A percentile compares a stretch with the other conserved stretches of the same genome.
Evolutionary conservation across 352 stramenopile genomes (phyloP).

Genomic region (Phytophthora vignae): DNA sequence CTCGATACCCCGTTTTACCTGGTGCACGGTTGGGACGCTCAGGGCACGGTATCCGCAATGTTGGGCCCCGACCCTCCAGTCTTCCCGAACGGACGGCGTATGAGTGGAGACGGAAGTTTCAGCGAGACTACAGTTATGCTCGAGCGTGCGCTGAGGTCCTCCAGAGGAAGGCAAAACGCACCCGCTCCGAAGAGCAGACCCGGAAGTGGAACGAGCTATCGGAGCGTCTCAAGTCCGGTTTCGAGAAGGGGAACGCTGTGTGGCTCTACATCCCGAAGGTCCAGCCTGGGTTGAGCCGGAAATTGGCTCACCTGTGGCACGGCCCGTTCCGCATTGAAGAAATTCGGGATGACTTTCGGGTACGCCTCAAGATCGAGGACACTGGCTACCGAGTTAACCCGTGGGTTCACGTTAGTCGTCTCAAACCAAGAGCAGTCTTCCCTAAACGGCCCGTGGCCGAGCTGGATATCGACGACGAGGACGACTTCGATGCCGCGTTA

Average conservation of each 20-base stretch:
- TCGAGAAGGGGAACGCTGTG: background rate
- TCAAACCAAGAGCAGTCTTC: no score
- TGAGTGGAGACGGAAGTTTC: background rate
- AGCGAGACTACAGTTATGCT: background rate
- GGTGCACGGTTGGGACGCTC: conserved; percentile 3
- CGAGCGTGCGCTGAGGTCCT: background rate
- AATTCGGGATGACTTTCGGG: no score
- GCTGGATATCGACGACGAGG: no score
- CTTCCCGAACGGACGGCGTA: background rate
- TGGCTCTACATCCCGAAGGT: no score
- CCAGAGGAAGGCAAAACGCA: background rate
- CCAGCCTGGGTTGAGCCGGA: no score
- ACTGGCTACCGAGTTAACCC: no score
- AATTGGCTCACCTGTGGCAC: no score
- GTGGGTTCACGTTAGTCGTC: no score
- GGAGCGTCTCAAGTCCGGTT: background rate
- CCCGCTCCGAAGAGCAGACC: background rate
- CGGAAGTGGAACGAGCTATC: conserved; percentile 1
- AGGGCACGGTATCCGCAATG: background rate
- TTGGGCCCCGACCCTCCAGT: background rate
- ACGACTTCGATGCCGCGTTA: no score
- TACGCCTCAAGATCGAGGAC: no score
- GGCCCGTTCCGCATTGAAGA: no score
- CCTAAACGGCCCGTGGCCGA: no score
- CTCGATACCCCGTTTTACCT: conserved; percentile 7